Evolutionary conservation across 139 green algal species (phyloP).

Genomic region (Coelastrella sp.): DNA sequence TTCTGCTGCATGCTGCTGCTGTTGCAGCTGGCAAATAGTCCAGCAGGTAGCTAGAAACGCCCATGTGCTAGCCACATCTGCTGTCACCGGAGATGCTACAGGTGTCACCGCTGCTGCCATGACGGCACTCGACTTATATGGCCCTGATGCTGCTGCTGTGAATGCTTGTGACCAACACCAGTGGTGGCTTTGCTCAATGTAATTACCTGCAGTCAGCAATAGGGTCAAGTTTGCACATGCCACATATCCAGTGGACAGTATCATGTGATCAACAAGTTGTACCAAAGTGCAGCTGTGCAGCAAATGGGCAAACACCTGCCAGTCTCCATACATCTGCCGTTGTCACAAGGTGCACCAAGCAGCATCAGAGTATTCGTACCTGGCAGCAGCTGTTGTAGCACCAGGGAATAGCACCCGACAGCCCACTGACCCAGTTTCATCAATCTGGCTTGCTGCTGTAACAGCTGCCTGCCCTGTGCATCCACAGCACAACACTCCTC

Average conservation of each 20-base stretch:
- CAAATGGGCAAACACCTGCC: no score
- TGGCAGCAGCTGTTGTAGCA: constrained; percentile 23
- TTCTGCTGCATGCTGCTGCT: not conserved
- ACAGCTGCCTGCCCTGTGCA: not conserved
- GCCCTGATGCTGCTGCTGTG: constrained; percentile 27
- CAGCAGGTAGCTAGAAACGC: not conserved
- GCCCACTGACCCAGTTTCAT: not conserved
- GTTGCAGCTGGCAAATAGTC: constrained; percentile 16
- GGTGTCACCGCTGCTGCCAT: constrained; percentile 10
- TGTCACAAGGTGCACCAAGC: no score
- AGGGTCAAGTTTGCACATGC: no score
- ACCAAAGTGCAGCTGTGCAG: no score
- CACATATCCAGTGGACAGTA: no score
- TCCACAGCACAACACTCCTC: constrained; percentile 2
- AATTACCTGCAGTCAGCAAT: constrained; percentile 1
- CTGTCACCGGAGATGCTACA: not conserved
- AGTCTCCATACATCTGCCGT: not conserved
- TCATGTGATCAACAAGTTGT: no score
- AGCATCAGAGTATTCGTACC: no score
- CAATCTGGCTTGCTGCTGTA: not conserved
- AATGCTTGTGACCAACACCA: constrained; percentile 33
- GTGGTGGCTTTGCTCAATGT: constrained; percentile 34
- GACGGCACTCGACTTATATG: not conserved
- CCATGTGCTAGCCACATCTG: not conserved
- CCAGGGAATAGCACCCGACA: not conserved